phyloP scores from a whole-genome alignment of 169 alveolate genomes.

The Theileria equi region DNA sequence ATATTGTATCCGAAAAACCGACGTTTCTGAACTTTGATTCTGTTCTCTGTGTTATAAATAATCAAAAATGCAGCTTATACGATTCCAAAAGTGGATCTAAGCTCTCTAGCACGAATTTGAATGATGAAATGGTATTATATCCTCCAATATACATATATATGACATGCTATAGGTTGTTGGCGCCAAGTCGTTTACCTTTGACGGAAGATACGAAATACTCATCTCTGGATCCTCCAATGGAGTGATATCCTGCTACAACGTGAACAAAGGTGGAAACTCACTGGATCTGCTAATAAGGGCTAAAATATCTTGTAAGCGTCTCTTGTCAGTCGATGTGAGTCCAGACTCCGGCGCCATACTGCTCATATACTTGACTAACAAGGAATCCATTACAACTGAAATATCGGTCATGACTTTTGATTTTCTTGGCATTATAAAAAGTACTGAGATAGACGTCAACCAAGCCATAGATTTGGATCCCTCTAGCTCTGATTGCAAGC shows the following conservation, averaged over 20 bases:
- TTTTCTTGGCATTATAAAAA: slow-evolving; percentile 3
- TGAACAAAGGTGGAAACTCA: no score
- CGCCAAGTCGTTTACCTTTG: slow-evolving; percentile 16
- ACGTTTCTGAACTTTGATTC: slow-evolving; percentile 7
- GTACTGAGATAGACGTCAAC: background rate
- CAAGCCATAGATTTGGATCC: no score
- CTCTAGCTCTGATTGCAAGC: no score
- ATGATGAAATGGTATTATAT: slow-evolving; percentile 41
- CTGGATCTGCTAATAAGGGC: slow-evolving; percentile 15
- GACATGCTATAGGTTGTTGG: slow-evolving; percentile 26
- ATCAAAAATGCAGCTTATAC: slow-evolving; percentile 51
- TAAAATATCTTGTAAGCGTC: background rate
- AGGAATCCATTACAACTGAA: background rate
- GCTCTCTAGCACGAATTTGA: slow-evolving; percentile 8
- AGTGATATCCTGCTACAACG: slow-evolving; percentile 1
- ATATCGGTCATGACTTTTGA: slow-evolving; percentile 1
- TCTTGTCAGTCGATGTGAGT: slow-evolving; percentile 1
- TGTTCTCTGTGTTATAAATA: slow-evolving; percentile 37
- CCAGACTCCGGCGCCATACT: slow-evolving; percentile 20
- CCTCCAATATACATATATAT: background rate
- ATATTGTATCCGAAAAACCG: slow-evolving; percentile 52
- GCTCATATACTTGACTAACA: background rate
- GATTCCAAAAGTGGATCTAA: slow-evolving; percentile 23
- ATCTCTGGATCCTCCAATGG: slow-evolving; percentile 54
- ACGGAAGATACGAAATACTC: slow-evolving; percentile 8